Evolutionary conservation across 2,329 filamentous ascomycete genomes (phyloP).

Genomic region (Aureobasidium namibiae): DNA sequence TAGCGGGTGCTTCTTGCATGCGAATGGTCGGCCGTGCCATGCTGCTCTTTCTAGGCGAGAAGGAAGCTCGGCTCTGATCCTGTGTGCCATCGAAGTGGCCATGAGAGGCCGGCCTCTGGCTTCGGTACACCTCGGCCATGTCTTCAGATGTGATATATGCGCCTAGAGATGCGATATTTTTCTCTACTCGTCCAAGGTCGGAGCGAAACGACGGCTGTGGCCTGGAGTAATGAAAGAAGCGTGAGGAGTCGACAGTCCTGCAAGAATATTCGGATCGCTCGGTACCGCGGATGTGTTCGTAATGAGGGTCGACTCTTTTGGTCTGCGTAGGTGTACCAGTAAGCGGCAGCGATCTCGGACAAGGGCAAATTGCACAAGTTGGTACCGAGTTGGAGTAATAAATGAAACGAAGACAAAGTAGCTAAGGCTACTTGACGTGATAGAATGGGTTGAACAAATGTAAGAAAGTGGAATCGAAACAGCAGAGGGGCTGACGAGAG

Average conservation of each 20-base stretch:
- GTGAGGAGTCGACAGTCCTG: not conserved
- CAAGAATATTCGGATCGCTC: not conserved
- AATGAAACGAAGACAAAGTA: not conserved
- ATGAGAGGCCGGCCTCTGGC: not conserved
- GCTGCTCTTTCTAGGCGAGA: slow-evolving; percentile 8
- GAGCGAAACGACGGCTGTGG: not conserved
- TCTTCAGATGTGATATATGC: not conserved
- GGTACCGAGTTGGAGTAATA: slow-evolving; percentile 1
- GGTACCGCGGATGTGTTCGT: not conserved
- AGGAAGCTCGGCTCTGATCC: not conserved
- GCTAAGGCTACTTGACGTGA: not conserved
- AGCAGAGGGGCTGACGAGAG: slow-evolving; percentile 3
- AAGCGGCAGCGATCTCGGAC: not conserved
- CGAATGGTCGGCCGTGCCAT: slow-evolving; percentile 18
- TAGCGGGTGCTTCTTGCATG: slow-evolving; percentile 25
- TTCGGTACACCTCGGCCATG: slow-evolving; percentile 3
- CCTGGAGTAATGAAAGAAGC: not conserved
- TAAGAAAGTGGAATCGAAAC: not conserved
- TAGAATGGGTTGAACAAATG: not conserved
- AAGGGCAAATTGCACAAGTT: not conserved
- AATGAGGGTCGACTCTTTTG: not conserved
- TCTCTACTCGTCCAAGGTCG: not conserved
- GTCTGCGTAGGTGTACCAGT: not conserved
- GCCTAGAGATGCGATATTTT: not conserved
- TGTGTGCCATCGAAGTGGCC: not conserved